Conservation (phyloP, 176 grass and related monocot species). For the Juncus inflexus region DNA sequence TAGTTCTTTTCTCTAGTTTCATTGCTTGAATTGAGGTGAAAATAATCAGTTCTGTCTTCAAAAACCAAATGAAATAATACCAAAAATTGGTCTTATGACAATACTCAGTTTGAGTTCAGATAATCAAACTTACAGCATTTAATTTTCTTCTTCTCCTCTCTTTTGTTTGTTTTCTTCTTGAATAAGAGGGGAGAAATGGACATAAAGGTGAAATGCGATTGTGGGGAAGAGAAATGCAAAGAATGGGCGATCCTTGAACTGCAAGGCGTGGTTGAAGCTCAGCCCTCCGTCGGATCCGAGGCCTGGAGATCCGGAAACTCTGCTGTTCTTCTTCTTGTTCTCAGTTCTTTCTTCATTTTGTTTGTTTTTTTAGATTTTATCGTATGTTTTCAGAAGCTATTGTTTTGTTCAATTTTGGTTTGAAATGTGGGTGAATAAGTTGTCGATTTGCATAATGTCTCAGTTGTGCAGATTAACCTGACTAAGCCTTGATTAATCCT, state of each 20-base stretch:
- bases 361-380: neutral
- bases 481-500: no score
- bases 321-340: slow-evolving; percentile 58
- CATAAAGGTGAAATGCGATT: slow-evolving; percentile 62
- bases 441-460: no score
- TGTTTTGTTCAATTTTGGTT: no score
- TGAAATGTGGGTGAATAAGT: no score
- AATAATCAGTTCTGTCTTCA: no score
- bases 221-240: slow-evolving; percentile 50
- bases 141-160: slow-evolving; percentile 12
- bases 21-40: no score
- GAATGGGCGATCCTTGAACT: slow-evolving; percentile 90
- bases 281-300: slow-evolving; percentile 52
- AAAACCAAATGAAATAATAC: neutral
- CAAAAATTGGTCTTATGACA: neutral
- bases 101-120: neutral
- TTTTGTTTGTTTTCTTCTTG: neutral
- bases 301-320: slow-evolving; percentile 78
- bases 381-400: no score
- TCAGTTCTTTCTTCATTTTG: slow-evolving; percentile 19
- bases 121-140: slow-evolving; percentile 59
- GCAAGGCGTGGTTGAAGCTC: slow-evolving; percentile 79
- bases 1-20: no score
- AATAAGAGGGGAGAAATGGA: slow-evolving; percentile 38
- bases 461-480: no score